Percentiles rank a stretch among this genome's conserved stretches.
phyloP scores from a whole-genome alignment of 805 yeast genomes.

The Metschnikowia bowlesiae region DNA sequence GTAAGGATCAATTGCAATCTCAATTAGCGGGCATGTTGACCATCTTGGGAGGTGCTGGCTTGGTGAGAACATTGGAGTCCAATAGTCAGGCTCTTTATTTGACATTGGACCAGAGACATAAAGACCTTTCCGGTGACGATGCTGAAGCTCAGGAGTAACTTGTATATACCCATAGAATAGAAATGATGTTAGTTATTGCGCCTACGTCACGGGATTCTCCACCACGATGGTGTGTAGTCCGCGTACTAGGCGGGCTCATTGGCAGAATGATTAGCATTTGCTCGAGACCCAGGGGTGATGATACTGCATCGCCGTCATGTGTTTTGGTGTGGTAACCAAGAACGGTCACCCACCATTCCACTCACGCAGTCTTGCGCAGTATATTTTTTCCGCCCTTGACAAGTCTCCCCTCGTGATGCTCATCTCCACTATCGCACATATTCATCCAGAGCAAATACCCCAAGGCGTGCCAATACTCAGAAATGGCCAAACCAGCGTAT shows the following conservation, averaged over 20 bases:
- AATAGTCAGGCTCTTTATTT: constrained; percentile 65
- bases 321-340: no score
- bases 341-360: no score
- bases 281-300: not conserved
- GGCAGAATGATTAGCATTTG: no score
- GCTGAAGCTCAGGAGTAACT: constrained; percentile 8
- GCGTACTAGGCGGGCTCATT: no score
- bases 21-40: constrained; percentile 81
- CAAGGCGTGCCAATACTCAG: not conserved
- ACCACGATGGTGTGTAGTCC: no score
- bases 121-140: constrained; percentile 29
- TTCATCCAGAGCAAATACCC: not conserved
- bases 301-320: not conserved
- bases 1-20: constrained; percentile 65
- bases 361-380: not conserved
- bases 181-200: not conserved
- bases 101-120: constrained; percentile 63
- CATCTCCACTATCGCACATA: not conserved
- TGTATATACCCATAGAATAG: constrained; percentile 9
- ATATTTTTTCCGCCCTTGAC: not conserved
- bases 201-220: no score
- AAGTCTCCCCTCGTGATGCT: constrained; percentile 1
- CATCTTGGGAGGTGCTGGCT: constrained; percentile 83
- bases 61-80: constrained; percentile 74
- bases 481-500: constrained; percentile 12